Evolutionary conservation across 805 yeast species (phyloP).

Genomic region (Maudiozyma barnettii): DNA sequence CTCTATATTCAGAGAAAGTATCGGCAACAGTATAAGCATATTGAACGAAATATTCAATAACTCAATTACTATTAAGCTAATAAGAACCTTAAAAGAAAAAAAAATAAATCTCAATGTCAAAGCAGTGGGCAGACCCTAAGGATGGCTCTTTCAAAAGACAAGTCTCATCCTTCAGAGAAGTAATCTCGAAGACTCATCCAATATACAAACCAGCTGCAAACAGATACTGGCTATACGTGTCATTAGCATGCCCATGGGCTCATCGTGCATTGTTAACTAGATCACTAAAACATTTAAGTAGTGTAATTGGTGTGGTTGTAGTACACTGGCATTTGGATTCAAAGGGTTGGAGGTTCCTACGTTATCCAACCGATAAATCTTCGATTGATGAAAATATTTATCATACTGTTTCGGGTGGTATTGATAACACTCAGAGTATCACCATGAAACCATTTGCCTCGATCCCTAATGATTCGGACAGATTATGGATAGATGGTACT

Average conservation of each 20-base stretch:
- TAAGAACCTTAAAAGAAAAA: too few species aligned
- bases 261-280: slow-evolving; percentile 73
- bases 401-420: slow-evolving; percentile 16
- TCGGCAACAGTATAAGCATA: too few species aligned
- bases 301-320: slow-evolving; percentile 56
- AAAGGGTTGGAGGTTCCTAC: slow-evolving; percentile 75
- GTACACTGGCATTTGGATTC: slow-evolving; percentile 88
- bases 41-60: too few species aligned
- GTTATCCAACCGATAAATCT: slow-evolving; percentile 5
- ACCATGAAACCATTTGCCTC: slow-evolving; percentile 9
- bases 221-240: slow-evolving; percentile 81
- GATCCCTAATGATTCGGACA: slow-evolving; percentile 13
- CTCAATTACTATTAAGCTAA: too few species aligned
- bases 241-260: slow-evolving; percentile 93
- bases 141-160: slow-evolving; percentile 51
- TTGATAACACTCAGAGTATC: slow-evolving; percentile 6
- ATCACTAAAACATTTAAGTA: slow-evolving; percentile 58
- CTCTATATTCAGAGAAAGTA: too few species aligned
- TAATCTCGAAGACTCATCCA: slow-evolving; percentile 43
- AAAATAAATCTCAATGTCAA: slow-evolving; percentile 12
- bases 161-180: slow-evolving; percentile 52
- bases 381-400: slow-evolving; percentile 5
- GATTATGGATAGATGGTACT: slow-evolving; percentile 31
- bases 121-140: slow-evolving; percentile 26
- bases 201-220: slow-evolving; percentile 62